A percentile compares a stretch with the other conserved stretches of the same genome.
phyloP scores from a whole-genome alignment of 352 stramenopile species.

The Globisporangium camurandrum region DNA sequence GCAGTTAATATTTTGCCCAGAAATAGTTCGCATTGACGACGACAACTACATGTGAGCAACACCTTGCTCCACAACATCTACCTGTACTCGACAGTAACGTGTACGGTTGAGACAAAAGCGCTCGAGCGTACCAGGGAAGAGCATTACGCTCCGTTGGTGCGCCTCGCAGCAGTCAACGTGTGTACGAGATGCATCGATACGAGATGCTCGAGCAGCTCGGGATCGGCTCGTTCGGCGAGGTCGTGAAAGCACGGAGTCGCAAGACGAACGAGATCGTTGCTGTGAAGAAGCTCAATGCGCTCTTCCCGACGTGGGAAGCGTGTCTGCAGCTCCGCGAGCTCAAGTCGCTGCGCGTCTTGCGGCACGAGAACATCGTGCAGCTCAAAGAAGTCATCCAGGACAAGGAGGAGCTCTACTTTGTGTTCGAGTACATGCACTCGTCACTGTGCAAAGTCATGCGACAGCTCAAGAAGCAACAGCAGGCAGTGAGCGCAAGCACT shows the following conservation, averaged over 20 bases:
- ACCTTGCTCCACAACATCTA: too few relatives aligned
- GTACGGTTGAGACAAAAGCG: too few relatives aligned
- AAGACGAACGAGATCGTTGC: constrained; percentile 88
- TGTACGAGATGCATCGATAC: constrained; percentile 81
- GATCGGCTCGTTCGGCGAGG: constrained; percentile 91
- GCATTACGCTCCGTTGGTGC: too few relatives aligned
- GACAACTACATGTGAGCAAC: too few relatives aligned
- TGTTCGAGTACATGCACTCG: constrained; percentile 85
- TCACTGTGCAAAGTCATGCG: constrained; percentile 74
- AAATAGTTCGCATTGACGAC: too few relatives aligned
- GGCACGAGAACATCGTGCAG: constrained; percentile 80
- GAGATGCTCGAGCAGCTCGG: constrained; percentile 89
- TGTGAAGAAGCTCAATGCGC: constrained; percentile 82
- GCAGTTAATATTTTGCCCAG: too few relatives aligned
- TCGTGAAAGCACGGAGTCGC: constrained; percentile 86
- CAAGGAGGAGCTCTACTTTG: constrained; percentile 84
- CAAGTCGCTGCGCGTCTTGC: constrained; percentile 62
- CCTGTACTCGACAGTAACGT: too few relatives aligned
- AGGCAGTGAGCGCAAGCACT: constrained; percentile 3
- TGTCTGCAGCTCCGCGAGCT: constrained; percentile 78
- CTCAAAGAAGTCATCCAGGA: constrained; percentile 83
- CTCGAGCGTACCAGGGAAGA: too few relatives aligned
- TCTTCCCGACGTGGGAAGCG: constrained; percentile 77
- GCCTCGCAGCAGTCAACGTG: not conserved
- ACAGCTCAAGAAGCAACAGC: constrained; percentile 18